A percentile compares a stretch with the other conserved stretches of the same genome.
Evolutionary conservation across 2,329 filamentous ascomycete species (phyloP).

Genomic region (Dendrostoma leiphaemia): DNA sequence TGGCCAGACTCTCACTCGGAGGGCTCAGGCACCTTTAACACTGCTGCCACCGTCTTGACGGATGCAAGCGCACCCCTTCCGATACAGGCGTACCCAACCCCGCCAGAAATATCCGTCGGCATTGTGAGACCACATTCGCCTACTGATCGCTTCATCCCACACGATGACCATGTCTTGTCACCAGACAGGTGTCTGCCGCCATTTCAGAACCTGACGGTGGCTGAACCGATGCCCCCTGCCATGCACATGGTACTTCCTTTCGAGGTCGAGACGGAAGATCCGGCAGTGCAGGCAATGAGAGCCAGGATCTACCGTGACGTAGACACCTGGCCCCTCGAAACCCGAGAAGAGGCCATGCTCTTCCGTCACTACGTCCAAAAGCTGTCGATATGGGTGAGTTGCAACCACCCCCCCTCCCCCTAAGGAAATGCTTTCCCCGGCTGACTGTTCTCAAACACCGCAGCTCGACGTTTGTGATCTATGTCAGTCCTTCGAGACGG

Average conservation of each 20-base stretch:
- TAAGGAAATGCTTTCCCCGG: neutral
- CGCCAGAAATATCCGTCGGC: neutral
- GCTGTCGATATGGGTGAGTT: slow-evolving; percentile 34
- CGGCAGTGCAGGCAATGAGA: slow-evolving; percentile 11
- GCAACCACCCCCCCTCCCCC: too few species aligned
- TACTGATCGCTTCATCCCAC: slow-evolving; percentile 28
- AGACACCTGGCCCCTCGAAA: slow-evolving; percentile 28
- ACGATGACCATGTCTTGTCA: slow-evolving; percentile 21
- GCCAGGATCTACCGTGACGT: slow-evolving; percentile 23
- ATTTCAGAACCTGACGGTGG: slow-evolving; percentile 7
- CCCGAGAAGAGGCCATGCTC: slow-evolving; percentile 27
- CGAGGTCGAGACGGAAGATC: slow-evolving; percentile 11
- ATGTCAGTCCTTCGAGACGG: slow-evolving; percentile 46
- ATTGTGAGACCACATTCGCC: slow-evolving; percentile 21
- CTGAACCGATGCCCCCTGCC: slow-evolving; percentile 3
- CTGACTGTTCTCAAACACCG: neutral
- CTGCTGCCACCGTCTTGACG: slow-evolving; percentile 5
- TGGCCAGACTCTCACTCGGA: slow-evolving; percentile 17
- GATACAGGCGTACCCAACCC: slow-evolving; percentile 4
- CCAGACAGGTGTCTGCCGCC: slow-evolving; percentile 6
- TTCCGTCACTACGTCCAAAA: slow-evolving; percentile 33
- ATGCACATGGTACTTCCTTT: slow-evolving; percentile 6
- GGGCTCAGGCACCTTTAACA: slow-evolving; percentile 10
- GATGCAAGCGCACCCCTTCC: slow-evolving; percentile 2
- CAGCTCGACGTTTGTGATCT: slow-evolving; percentile 43